Evolutionary conservation across 176 grass and related monocot genomes (phyloP), one percentile per base, ranked within the genome.

Genomic region (Carex myosuroides): DNA sequence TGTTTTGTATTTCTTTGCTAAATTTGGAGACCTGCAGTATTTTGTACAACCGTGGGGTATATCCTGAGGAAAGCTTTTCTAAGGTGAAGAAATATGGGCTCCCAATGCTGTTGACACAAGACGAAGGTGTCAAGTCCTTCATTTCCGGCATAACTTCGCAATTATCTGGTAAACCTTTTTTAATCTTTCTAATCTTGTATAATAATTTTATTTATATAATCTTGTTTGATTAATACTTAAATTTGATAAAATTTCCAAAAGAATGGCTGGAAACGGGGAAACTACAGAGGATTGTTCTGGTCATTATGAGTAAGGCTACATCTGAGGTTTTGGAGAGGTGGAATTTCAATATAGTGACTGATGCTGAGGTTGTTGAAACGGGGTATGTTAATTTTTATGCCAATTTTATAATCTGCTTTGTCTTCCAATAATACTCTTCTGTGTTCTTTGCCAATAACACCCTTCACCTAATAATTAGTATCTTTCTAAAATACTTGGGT

Each of bases 41-140:
- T 70, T 87, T 99, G 50, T 99, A 99, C 88, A 99, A 99, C 42
- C 93, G 96, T 37, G 93, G 86, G 3, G 87, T 99, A 21, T 99
- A 99, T 79, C 90, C 93, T 7, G 93, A 99, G 85, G 93, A 99
- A 32, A 99, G 91, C 88, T 99, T 99, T 75, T 64, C 71, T 35
- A 99, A 92, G 90, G 96, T 95, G 85, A 99, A 99, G 93, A 99
- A 99, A 87, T 99, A 99, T 56, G 96, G 96, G 64, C 90, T 99
- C 53, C 85, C 89, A 1, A 91, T 99, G 93, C 88, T 99, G 55
- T 87, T 99, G 53, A 95, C 93, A 18, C 88, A 99, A 89, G 96
- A 99, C 60, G 91, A 90, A 29, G 93, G 89, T 41, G 93, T 99
- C 83, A 92, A 90, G 83, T 65, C 87, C 35, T 99, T 93, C 87